Base-by-base conservation (phyloP, 192 early-diverging fungal genomes). In the Coemansia sp. region DNA sequence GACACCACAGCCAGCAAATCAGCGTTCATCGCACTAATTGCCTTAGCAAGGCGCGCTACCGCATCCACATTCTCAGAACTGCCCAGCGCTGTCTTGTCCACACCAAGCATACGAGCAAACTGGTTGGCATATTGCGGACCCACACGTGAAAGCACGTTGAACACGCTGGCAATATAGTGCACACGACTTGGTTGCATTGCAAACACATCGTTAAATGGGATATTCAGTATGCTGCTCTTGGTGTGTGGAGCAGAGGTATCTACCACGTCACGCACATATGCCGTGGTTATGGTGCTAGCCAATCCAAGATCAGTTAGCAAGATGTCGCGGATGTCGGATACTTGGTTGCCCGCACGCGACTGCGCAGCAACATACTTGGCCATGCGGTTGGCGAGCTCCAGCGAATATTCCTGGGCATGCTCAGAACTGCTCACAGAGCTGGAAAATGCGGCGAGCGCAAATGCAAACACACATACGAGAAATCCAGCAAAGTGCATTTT, bases 131-230 rank as follows among this genome's bases (percentile, higher is more conserved):
- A 20, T 2, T 42, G 26, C 1, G 52, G 37, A n/a, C 60, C 37
- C 19, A 62, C 20, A 8, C 11, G 55, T 2, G 75, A 69, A 8
- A 72, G 49, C 1, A 31, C 57, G 1, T 57, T 44, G 0, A 78
- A 59, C 11, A 72, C 23, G n/a, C 54, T 64, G 25, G 76, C 59
- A 12, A 79, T 57, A 37, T 73, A 79, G 15, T 50, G 61, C 51
- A 69, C 64, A 25, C 64, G 57, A 23, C 44, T 51, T 23, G 63
- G 50, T 4, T 51, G 42, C 19, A 79, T 38, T 3, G 63, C 25
- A 61, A 79, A 79, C 5, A 79, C 34, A 20, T 66, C 55, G 17
- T 52, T 54, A 53, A 79, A 79, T 8, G 76, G 67, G 10, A 79
- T 79, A 14, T 48, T 46, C 26, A 73, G 52, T 19, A 50, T 9